Base-by-base conservation (phyloP, 345 rosid genomes). In the Bruguiera sexangula region DNA sequence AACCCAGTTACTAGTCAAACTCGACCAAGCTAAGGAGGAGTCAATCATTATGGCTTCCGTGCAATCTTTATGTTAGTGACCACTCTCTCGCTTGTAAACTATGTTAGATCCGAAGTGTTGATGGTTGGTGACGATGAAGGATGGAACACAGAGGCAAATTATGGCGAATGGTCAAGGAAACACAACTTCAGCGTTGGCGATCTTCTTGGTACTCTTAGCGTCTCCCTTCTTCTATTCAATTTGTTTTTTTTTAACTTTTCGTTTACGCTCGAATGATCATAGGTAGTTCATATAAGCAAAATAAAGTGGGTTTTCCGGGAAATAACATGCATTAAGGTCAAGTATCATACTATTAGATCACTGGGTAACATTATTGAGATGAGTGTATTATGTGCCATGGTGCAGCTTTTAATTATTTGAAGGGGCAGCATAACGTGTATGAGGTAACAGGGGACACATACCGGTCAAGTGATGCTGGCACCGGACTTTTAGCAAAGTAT, bases 171-270 rank as follows among this genome's bases (percentile, higher is more conserved):
- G 91, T 74, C 85, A 16, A 59, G 48, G 50, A 71, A 78, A 71
- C 76, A 81, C 77, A 79, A 82, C 68, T 86, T 79, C 68, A 86
- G 69, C 57, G 64, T 73, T 22, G 84, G 88, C 31, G 90, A 86
- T 75, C 64, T 71, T 73, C 82, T 86, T 30, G 88, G 90, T 86
- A 71, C 18, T 26, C 20, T 13, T 59, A 21, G 46, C 50, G 0
- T n/a, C 34, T 18, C n/a, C 7, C 24, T 43, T 3, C 21, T 13
- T 29, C 68, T 29, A 10, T 51, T 46, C 51, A 19, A 59, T 37
- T 21, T 54, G 4, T 52, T 27, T 8, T 31, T 6, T 24, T 65
- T 2, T 10, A 36, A 50, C 22, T 34, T 6, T 20, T 20, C 6
- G 7, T 46, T 50, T 4, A 6, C 18, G 27, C 51, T 16, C 11